Evolutionary conservation across 345 rosid genomes (phyloP).

Genomic region (Heritiera fomes): DNA sequence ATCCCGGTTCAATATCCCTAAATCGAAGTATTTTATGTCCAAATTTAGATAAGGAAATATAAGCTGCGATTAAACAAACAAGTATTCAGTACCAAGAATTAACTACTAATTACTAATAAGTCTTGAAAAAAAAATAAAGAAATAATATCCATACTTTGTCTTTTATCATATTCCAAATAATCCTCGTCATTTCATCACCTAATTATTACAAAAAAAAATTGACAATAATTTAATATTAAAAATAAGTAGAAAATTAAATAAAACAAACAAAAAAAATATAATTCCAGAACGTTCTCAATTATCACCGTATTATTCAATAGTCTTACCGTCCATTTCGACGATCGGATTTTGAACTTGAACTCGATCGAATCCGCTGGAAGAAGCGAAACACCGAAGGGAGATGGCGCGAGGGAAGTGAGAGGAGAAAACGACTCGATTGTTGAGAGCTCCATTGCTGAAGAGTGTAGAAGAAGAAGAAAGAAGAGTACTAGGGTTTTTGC

Average conservation of each 20-base stretch:
- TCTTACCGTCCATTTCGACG: conserved; percentile 66
- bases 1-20: conserved; percentile 89
- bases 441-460: conserved; percentile 23
- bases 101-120: neutral
- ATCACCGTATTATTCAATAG: neutral
- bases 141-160: conserved; percentile 57
- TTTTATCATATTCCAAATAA: conserved; percentile 85
- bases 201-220: conserved; percentile 1
- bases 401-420: conserved; percentile 28
- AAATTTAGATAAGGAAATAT: conserved; percentile 76
- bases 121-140: conserved; percentile 15
- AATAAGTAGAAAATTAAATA: neutral
- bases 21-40: conserved; percentile 87
- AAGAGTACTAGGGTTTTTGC: conserved; percentile 31
- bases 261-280: neutral
- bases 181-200: conserved; percentile 98
- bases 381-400: conserved; percentile 54
- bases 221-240: neutral
- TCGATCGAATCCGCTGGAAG: conserved; percentile 42
- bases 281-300: neutral
- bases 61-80: conserved; percentile 58
- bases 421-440: conserved; percentile 35
- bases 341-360: conserved; percentile 57
- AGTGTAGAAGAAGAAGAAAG: conserved; percentile 25
- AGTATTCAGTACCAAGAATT: neutral